These are phyloP conservation scores for Arthrinium phaeospermum DNA, from an alignment of 2,329 filamentous ascomycete genomes.

Conservation along the genomic window DNA sequence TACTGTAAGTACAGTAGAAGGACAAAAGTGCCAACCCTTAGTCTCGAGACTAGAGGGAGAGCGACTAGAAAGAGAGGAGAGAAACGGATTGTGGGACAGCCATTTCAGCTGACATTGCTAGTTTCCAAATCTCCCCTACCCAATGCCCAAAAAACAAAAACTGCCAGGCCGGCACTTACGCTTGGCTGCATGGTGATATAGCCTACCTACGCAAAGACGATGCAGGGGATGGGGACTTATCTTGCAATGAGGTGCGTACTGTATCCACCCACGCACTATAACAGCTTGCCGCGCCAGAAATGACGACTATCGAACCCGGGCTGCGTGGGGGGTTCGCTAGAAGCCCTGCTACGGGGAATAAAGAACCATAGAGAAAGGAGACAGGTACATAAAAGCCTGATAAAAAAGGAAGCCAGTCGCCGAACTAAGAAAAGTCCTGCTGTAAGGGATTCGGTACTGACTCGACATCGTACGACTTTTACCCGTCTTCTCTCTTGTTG, in stretches of 20 bases:
- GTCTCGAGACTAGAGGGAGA: neutral
- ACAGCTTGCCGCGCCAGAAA: neutral
- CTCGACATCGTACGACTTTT: neutral
- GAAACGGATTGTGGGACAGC: slow-evolving; percentile 1
- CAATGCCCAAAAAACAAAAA: neutral
- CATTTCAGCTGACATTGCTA: slow-evolving; percentile 8
- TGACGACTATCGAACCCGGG: neutral
- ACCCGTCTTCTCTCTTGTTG: neutral
- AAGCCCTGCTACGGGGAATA: neutral
- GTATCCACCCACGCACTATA: neutral
- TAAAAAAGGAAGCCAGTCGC: neutral
- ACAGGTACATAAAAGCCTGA: neutral
- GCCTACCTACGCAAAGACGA: neutral
- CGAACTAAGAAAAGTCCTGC: neutral
- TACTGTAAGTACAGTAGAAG: neutral
- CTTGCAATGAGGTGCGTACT: neutral
- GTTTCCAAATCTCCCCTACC: neutral
- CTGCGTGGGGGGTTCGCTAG: neutral
- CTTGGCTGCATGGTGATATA: neutral
- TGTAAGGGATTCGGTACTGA: neutral
- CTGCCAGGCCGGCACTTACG: neutral
- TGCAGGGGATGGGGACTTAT: neutral
- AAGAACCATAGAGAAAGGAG: neutral
- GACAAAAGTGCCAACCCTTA: neutral
- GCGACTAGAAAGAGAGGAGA: neutral